Conservation (phyloP, 2,329 filamentous ascomycete species). For the Cladosporium sp. region DNA sequence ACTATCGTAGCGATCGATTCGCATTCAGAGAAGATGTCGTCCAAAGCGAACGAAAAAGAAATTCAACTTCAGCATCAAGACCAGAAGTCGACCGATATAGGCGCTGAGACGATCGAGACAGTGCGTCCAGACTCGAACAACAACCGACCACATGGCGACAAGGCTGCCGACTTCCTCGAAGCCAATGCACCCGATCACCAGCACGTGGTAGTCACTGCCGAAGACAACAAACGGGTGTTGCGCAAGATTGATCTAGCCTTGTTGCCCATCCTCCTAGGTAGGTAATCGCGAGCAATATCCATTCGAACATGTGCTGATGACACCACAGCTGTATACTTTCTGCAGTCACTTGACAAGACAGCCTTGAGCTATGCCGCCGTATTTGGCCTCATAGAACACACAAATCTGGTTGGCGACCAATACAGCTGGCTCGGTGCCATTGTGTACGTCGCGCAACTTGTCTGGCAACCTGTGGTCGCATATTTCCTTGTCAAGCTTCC, state of each 20-base stretch:
- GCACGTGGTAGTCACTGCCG: conserved; percentile 51
- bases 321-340: conserved; percentile 54
- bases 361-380: conserved; percentile 63
- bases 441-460: conserved; percentile 57
- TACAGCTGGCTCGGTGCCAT: conserved; percentile 55
- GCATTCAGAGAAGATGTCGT: conserved; percentile 16
- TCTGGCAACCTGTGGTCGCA: conserved; percentile 54
- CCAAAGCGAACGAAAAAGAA: conserved; percentile 23
- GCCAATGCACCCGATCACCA: conserved; percentile 3
- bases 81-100: conserved; percentile 24
- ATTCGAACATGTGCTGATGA: background rate
- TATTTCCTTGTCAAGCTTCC: conserved; percentile 61
- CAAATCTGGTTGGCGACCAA: conserved; percentile 57
- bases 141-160: conserved; percentile 38
- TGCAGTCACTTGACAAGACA: conserved; percentile 64
- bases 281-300: background rate
- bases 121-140: conserved; percentile 5
- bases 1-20: background rate
- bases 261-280: conserved; percentile 54
- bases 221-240: conserved; percentile 55
- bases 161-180: conserved; percentile 47
- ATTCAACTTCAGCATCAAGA: conserved; percentile 27
- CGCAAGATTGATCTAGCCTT: conserved; percentile 54
- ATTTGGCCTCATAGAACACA: conserved; percentile 62
- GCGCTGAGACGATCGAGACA: conserved; percentile 26